Evolutionary conservation across 2,329 filamentous ascomycete species (phyloP).

Genomic region (Cladosporium halotolerans): DNA sequence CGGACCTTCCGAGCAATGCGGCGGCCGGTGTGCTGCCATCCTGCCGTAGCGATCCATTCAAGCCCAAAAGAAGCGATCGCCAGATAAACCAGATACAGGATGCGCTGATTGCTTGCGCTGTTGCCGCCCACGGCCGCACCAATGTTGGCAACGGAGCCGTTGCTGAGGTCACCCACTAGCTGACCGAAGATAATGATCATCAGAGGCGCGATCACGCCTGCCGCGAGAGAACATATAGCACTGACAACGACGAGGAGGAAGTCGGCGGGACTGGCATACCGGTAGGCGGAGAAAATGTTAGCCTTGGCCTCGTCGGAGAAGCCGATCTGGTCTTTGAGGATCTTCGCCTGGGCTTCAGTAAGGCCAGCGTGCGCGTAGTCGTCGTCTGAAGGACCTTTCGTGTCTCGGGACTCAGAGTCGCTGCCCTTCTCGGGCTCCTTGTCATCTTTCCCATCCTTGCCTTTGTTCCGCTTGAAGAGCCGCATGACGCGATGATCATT

Average conservation of each 20-base stretch:
- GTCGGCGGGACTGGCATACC: background rate
- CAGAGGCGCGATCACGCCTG: conserved; percentile 35
- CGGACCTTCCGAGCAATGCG: conserved; percentile 42
- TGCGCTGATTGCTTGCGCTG: conserved; percentile 33
- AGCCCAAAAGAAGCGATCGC: conserved; percentile 42
- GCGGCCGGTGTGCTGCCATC: conserved; percentile 47
- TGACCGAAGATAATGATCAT: conserved; percentile 42
- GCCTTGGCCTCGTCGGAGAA: conserved; percentile 2
- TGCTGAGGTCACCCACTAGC: conserved; percentile 38
- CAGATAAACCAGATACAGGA: conserved; percentile 40
- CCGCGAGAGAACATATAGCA: conserved; percentile 32
- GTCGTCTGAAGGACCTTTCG: background rate
- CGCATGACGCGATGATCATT: background rate
- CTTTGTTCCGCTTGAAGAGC: conserved; percentile 1
- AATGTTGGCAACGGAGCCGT: conserved; percentile 42
- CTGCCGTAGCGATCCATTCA: conserved; percentile 38
- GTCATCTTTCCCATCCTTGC: background rate
- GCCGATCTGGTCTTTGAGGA: conserved; percentile 7
- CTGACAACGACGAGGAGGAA: conserved; percentile 19
- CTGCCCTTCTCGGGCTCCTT: background rate
- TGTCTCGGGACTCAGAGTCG: background rate
- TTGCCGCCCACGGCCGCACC: conserved; percentile 29
- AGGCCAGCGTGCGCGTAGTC: conserved; percentile 3
- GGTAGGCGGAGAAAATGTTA: conserved; percentile 6
- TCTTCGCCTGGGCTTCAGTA: conserved; percentile 9